These are phyloP conservation scores for Aspergillus piperis DNA, from an alignment of 2,329 filamentous ascomycete genomes.

Conservation along the genomic window DNA sequence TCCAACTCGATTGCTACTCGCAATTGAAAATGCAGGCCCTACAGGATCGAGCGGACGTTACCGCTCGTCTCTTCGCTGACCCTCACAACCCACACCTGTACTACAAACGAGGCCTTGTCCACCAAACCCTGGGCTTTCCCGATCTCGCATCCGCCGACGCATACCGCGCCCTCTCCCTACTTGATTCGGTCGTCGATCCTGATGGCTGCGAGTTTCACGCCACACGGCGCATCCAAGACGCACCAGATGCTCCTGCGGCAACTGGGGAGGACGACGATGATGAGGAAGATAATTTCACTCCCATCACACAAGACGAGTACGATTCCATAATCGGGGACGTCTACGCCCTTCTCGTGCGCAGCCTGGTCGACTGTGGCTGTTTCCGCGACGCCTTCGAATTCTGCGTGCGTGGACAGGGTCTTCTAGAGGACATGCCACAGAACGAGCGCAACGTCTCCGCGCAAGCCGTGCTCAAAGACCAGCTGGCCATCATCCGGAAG, in stretches of 20 bases:
- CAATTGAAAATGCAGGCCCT: slow-evolving; percentile 29
- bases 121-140: slow-evolving; percentile 77
- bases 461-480: slow-evolving; percentile 23
- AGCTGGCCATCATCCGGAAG: slow-evolving; percentile 33
- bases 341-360: slow-evolving; percentile 40
- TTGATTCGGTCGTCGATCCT: slow-evolving; percentile 72
- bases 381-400: slow-evolving; percentile 46
- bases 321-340: slow-evolving; percentile 38
- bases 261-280: slow-evolving; percentile 38
- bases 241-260: slow-evolving; percentile 28
- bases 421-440: slow-evolving; percentile 20
- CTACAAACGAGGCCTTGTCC: slow-evolving; percentile 63
- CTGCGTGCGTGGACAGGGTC: slow-evolving; percentile 33
- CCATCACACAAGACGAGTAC: slow-evolving; percentile 37
- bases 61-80: slow-evolving; percentile 44
- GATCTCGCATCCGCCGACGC: slow-evolving; percentile 89
- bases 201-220: slow-evolving; percentile 83
- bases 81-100: slow-evolving; percentile 46
- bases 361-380: slow-evolving; percentile 41
- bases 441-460: slow-evolving; percentile 10
- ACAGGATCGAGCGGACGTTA: slow-evolving; percentile 57
- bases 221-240: slow-evolving; percentile 47
- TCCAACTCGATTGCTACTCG: neutral
- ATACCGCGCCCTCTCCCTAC: slow-evolving; percentile 83
- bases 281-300: slow-evolving; percentile 36